These are phyloP conservation scores for Chlorencoelia australis DNA, from an alignment of 2,329 filamentous ascomycete genomes.

Conservation along the genomic window DNA sequence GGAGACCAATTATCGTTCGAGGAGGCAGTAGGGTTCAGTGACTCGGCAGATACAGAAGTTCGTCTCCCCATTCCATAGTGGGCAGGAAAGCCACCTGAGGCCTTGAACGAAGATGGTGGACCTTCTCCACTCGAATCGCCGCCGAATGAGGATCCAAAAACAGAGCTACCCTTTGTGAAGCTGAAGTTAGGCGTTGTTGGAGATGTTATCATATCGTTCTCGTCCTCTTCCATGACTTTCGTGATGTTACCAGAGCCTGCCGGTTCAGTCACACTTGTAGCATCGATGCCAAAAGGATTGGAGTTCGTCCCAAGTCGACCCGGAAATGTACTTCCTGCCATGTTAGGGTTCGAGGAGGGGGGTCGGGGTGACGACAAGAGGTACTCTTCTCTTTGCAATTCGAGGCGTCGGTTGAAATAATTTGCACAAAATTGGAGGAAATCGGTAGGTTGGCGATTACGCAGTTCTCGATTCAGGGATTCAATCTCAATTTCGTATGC, in stretches of 20 bases:
- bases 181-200: slow-evolving; percentile 58
- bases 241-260: slow-evolving; percentile 48
- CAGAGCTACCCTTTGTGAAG: slow-evolving; percentile 29
- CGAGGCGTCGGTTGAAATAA: slow-evolving; percentile 55
- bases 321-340: slow-evolving; percentile 69
- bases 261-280: slow-evolving; percentile 18
- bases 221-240: slow-evolving; percentile 41
- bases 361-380: slow-evolving; percentile 29
- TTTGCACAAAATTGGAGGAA: slow-evolving; percentile 62
- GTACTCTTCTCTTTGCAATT: slow-evolving; percentile 51
- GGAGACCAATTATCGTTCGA: slow-evolving; percentile 84
- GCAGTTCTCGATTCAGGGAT: slow-evolving; percentile 50
- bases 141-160: slow-evolving; percentile 29
- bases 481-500: slow-evolving; percentile 53
- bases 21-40: slow-evolving; percentile 77
- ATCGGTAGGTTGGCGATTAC: slow-evolving; percentile 48
- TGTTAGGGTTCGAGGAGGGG: slow-evolving; percentile 32
- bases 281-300: slow-evolving; percentile 62
- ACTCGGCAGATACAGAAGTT: slow-evolving; percentile 94
- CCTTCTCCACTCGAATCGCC: slow-evolving; percentile 38
- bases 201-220: slow-evolving; percentile 65
- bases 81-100: slow-evolving; percentile 64
- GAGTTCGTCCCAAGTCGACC: slow-evolving; percentile 57
- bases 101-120: slow-evolving; percentile 33
- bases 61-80: slow-evolving; percentile 92